Percentiles rank a stretch among this genome's conserved stretches.
Conservation (phyloP, 2,329 filamentous ascomycete genomes). For the Intubia oerlemansii region DNA sequence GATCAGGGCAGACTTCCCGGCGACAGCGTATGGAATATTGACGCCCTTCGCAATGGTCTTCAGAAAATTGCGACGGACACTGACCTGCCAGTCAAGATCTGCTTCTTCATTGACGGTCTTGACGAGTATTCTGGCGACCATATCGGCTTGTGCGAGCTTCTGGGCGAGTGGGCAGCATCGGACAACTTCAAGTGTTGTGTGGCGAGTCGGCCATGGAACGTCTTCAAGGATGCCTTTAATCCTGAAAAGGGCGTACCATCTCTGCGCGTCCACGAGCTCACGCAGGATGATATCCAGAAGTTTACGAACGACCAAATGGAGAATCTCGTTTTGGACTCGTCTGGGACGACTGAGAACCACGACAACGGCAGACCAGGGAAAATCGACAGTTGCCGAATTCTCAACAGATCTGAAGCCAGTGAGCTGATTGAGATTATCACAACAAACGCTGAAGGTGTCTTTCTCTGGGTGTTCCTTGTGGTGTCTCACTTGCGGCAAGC, state of each 20-base stretch:
- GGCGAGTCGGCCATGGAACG: conserved; percentile 3
- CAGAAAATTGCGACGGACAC: neutral
- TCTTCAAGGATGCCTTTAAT: neutral
- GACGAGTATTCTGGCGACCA: conserved; percentile 2
- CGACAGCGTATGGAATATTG: no score
- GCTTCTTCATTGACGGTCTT: conserved; percentile 4
- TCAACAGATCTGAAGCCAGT: no score
- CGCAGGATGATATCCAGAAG: neutral
- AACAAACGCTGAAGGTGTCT: neutral
- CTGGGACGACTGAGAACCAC: no score
- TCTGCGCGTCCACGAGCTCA: conserved; percentile 1
- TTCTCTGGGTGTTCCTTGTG: conserved; percentile 1
- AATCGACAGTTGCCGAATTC: no score
- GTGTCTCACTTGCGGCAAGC: neutral
- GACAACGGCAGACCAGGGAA: no score
- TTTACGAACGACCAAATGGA: no score
- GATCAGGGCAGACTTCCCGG: no score
- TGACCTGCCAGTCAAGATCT: neutral
- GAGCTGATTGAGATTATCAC: neutral
- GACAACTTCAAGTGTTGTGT: conserved; percentile 2
- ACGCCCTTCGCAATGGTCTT: no score
- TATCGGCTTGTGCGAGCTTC: neutral
- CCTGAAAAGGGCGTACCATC: neutral
- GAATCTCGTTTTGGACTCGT: no score
- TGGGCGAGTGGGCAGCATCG: neutral